A percentile compares a stretch with the other conserved stretches of the same genome.
These are phyloP conservation scores for Plasmodium vivax DNA, from an alignment of 169 alveolate species.

Conservation along the genomic window DNA sequence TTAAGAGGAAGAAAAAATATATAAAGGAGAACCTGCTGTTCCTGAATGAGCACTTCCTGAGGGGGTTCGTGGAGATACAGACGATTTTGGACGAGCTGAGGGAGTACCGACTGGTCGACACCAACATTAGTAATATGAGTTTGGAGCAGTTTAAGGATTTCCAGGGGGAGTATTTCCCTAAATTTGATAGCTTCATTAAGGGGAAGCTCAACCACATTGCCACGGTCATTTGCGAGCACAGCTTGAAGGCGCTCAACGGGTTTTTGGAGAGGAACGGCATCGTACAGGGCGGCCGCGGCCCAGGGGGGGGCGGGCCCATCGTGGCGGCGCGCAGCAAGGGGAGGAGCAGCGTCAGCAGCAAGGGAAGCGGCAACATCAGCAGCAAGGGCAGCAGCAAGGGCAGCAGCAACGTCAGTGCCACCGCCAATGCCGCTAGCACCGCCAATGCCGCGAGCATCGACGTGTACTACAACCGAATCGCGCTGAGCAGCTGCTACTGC, in stretches of 20 bases:
- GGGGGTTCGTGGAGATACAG: slow-evolving; percentile 27
- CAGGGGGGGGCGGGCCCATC: too few species aligned
- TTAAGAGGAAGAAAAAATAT: slow-evolving; percentile 25
- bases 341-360: neutral
- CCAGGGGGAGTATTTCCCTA: slow-evolving; percentile 16
- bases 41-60: slow-evolving; percentile 10
- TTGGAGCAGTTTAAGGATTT: slow-evolving; percentile 29
- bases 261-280: slow-evolving; percentile 17
- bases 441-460: neutral
- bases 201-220: slow-evolving; percentile 17
- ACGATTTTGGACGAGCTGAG: neutral
- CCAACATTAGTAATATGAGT: slow-evolving; percentile 32
- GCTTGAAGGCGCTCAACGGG: slow-evolving; percentile 13
- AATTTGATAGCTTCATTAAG: slow-evolving; percentile 10
- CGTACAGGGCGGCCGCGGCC: neutral
- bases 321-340: neutral
- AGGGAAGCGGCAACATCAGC: too few species aligned
- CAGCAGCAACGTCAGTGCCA: neutral
- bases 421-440: neutral
- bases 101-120: slow-evolving; percentile 13
- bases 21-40: slow-evolving; percentile 47
- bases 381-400: neutral
- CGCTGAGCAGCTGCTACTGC: slow-evolving; percentile 33
- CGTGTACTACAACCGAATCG: slow-evolving; percentile 39
- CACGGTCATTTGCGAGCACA: slow-evolving; percentile 10